phyloP scores from a whole-genome alignment of 2,329 filamentous ascomycete genomes.

The Botrytis fabae region DNA sequence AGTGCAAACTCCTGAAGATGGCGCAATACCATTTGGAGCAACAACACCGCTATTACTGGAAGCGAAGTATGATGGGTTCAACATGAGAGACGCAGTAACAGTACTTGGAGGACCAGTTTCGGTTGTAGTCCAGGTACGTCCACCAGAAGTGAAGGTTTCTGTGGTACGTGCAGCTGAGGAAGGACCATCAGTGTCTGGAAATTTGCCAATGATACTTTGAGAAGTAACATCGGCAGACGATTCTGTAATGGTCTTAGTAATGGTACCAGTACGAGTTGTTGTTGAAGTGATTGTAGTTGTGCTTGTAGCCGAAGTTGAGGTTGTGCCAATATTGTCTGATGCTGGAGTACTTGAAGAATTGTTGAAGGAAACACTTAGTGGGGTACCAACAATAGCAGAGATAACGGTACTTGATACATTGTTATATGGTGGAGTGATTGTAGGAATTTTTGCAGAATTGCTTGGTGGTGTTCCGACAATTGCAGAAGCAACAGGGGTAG shows the following conservation, averaged over 20 bases:
- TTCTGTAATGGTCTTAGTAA: background rate
- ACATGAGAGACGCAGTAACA: slow-evolving; percentile 11
- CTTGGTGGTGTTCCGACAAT: slow-evolving; percentile 6
- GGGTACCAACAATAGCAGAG: background rate
- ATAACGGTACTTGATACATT: background rate
- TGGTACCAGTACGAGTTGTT: slow-evolving; percentile 9
- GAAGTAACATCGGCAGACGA: slow-evolving; percentile 1
- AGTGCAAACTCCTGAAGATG: slow-evolving; percentile 1
- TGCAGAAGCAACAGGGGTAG: background rate
- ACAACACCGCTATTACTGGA: background rate
- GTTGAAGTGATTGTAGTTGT: slow-evolving; percentile 10
- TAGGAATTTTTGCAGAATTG: background rate
- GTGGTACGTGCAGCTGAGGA: background rate
- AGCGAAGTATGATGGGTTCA: slow-evolving; percentile 1
- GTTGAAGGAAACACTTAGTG: background rate
- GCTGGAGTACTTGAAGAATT: background rate
- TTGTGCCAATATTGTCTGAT: background rate
- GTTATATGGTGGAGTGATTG: background rate
- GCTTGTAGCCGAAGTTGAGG: background rate
- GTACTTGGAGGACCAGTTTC: slow-evolving; percentile 14
- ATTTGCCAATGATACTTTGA: slow-evolving; percentile 17
- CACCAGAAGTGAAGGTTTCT: slow-evolving; percentile 16
- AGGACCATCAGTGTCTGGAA: background rate
- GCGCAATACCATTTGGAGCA: background rate
- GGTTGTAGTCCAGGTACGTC: slow-evolving; percentile 17